Evolutionary conservation across 2,329 filamentous ascomycete species (phyloP).

Genomic region (Phoma herbarum): DNA sequence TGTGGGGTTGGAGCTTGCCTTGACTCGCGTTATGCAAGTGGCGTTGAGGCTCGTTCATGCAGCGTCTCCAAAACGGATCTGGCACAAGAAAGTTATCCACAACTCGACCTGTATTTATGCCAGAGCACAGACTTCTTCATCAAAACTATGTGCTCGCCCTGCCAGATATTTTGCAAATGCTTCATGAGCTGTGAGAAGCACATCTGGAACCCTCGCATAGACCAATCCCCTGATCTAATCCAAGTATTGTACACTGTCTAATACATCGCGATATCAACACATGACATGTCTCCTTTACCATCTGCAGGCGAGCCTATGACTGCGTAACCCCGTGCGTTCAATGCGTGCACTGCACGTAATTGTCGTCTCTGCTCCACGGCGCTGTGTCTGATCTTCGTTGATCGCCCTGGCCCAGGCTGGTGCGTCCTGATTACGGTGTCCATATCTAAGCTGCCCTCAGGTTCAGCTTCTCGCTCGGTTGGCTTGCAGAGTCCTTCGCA

Average conservation of each 20-base stretch:
- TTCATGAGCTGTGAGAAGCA: not conserved
- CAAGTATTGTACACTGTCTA: constrained; percentile 23
- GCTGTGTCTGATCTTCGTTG: not conserved
- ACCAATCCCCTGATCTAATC: constrained; percentile 3
- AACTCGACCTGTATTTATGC: constrained; percentile 16
- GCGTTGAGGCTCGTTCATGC: constrained; percentile 29
- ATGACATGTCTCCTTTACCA: not conserved
- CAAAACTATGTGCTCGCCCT: constrained; percentile 24
- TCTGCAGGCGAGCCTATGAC: not conserved
- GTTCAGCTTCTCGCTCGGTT: constrained; percentile 28
- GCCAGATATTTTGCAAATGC: constrained; percentile 23
- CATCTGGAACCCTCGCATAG: not conserved
- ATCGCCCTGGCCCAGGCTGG: not conserved
- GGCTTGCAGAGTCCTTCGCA: constrained; percentile 17
- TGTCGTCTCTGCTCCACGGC: not conserved
- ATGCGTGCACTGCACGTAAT: too few relatives aligned
- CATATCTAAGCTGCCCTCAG: constrained; percentile 21
- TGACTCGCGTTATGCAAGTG: constrained; percentile 37
- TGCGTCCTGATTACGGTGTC: not conserved
- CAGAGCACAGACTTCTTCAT: constrained; percentile 22
- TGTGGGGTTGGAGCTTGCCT: constrained; percentile 44
- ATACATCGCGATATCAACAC: constrained; percentile 15
- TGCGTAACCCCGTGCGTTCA: not conserved
- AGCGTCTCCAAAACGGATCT: constrained; percentile 15
- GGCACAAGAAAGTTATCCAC: constrained; percentile 22